Base-by-base conservation (phyloP, 1,284 basidiomycete genomes). In the Cystobasidium pallidum region DNA sequence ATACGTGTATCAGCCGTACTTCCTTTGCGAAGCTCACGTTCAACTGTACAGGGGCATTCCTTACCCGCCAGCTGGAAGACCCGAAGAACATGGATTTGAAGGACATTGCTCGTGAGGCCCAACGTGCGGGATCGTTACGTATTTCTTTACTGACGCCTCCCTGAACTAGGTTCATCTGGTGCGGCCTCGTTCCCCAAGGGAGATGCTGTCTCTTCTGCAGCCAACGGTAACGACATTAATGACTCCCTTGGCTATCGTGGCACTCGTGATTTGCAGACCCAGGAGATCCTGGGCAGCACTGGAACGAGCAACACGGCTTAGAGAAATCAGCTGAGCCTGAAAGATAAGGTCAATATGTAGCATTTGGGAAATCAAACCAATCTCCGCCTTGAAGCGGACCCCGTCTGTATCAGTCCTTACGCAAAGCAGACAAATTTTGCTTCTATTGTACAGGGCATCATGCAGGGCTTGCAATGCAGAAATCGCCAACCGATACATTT, bases 61-160 rank as follows among this genome's bases (percentile, higher is more conserved):
- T 66, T 15, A 66, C 64, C 15, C 49, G 64, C 10, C 64, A 66
- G 17, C 11, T 47, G n/a, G 57, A 47, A 45, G 67, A 70, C 28
- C 67, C 67, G 3, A 62, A 61, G 26, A 70, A 59, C 41, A 70
- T 70, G 67, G 67, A 70, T 30, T 49, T 70, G 39, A 70, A 70
- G 45, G 67, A 70, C 13, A 62, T 70, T 47, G 67, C 67, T 24
- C 36, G 67, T 70, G 34, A 11, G 66, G 41, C 19, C 32, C 4
- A 24, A 2, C 1, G 15, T 17, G 15, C 3, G 11, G 4, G 4
- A 11, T 45, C 8, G 19, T 45, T 3, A 11, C 43, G n/a, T 45
- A 13, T 39, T 6, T 39, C 6, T 39, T 7, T 39, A 7, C 15
- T 19, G 41, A 39, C 30, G 2, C 2, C 6, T 34, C 34, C 34